A percentile compares a stretch with the other conserved stretches of the same genome.
phyloP scores from a whole-genome alignment of 192 early-diverging fungal genomes.

The Coemansia umbellata region DNA sequence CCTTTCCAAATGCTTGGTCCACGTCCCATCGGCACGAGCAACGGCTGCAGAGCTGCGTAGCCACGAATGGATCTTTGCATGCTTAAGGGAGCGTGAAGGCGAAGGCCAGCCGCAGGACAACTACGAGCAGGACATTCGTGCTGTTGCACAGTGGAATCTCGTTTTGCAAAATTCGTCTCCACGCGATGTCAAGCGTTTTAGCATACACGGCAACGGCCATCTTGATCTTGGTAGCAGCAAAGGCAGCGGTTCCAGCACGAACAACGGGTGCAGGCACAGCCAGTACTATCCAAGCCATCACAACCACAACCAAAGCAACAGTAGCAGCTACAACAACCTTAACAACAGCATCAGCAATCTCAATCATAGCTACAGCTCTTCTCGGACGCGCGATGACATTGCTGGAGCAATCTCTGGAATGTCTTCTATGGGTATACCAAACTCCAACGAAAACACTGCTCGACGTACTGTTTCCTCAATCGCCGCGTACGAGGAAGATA shows the following conservation, averaged over 20 bases:
- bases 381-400: constrained; percentile 37
- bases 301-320: constrained; percentile 5
- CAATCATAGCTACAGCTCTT: constrained; percentile 40
- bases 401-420: constrained; percentile 42
- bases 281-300: not conserved
- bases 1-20: constrained; percentile 72
- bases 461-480: constrained; percentile 50
- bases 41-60: constrained; percentile 65
- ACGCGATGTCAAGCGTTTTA: constrained; percentile 46
- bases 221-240: not conserved
- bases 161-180: constrained; percentile 48
- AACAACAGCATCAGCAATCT: constrained; percentile 28
- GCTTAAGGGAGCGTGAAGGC: constrained; percentile 32
- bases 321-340: constrained; percentile 19
- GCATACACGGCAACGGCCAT: constrained; percentile 8
- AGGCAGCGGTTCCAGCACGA: constrained; percentile 2
- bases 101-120: constrained; percentile 33
- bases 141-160: constrained; percentile 50
- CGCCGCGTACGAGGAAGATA: constrained; percentile 50
- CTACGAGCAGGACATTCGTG: constrained; percentile 47
- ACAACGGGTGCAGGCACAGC: not conserved
- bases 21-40: constrained; percentile 64
- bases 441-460: constrained; percentile 37
- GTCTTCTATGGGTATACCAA: constrained; percentile 49
- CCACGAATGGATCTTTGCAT: constrained; percentile 49